These are phyloP conservation scores for Saksenaea oblongispora DNA, from an alignment of 371 early-diverging fungal genomes.

Conservation along the genomic window DNA sequence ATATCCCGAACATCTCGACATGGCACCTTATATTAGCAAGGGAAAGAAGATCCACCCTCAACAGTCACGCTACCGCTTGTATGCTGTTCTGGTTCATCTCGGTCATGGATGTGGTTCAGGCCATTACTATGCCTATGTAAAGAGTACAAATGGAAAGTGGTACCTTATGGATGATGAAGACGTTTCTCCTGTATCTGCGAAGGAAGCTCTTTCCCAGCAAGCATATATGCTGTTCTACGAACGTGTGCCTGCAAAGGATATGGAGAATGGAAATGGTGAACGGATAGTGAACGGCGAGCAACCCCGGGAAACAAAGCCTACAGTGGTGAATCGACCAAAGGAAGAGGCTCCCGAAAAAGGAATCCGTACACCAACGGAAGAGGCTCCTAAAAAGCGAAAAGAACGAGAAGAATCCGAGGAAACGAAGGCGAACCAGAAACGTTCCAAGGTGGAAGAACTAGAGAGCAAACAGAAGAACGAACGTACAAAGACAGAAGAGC, in stretches of 20 bases:
- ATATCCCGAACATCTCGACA: conserved; percentile 52
- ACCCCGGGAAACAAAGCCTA: background rate
- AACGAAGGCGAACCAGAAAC: background rate
- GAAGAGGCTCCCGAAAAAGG: background rate
- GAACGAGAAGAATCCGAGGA: background rate
- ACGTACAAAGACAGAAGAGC: background rate
- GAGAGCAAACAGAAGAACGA: background rate
- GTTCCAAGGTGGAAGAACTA: background rate
- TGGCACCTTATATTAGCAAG: conserved; percentile 51
- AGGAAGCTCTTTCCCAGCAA: conserved; percentile 67
- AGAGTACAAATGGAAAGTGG: conserved; percentile 73
- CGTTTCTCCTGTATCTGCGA: conserved; percentile 59
- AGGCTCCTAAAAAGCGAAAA: conserved; percentile 2
- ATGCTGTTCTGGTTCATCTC: conserved; percentile 78
- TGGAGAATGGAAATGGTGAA: background rate
- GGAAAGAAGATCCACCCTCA: conserved; percentile 7
- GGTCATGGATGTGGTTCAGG: conserved; percentile 76
- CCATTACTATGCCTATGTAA: conserved; percentile 76
- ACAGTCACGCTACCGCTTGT: conserved; percentile 55
- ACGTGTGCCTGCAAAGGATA: background rate
- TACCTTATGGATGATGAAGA: conserved; percentile 79
- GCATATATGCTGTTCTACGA: conserved; percentile 89
- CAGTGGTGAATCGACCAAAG: background rate
- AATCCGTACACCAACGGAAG: background rate
- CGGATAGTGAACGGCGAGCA: background rate